Evolutionary conservation across 2,329 filamentous ascomycete genomes (phyloP), one percentile per base, ranked within the genome.

Genomic region (Endoconidiophora polonica): DNA sequence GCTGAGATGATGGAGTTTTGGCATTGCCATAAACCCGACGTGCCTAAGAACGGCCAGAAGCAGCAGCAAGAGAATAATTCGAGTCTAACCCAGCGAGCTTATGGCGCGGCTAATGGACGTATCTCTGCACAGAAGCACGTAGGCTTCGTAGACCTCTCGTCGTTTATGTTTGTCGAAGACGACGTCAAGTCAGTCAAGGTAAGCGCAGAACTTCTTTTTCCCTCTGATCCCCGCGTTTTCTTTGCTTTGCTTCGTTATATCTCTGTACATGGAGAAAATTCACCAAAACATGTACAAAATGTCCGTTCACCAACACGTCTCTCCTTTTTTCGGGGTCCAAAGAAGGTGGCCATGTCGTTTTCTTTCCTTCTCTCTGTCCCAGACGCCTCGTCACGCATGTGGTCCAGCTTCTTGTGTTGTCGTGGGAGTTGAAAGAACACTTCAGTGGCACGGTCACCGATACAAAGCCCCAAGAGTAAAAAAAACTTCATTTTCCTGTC

Each of bases 1-100:
- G 93, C 91, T 0, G 91, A 98, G 66, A 94, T 98, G 88, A 98
- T 98, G 91, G 93, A 98, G 63, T 94, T 98, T 58, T 98, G 91
- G 91, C 93, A 98, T 64, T 98, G 91, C 60, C 91, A 98, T 64
- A 96, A 96, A 64, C 91, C 93, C 38, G 72, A 79, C 54, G 69
- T 78, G 50, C 69, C 77, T 54, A 63, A 63, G 16, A 64, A 68
- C 40, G 60, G 69, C 26, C 58, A 72, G 20, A 65, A 73, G n/a
- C 63, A 65, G 43, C 36, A 44, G 14, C 14, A 41, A n/a, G 41
- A 43, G 5, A 24, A 12, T 6, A 23, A 12, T 24, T 14, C 20
- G 6, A 14, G 20, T 14, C 68, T 77, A 14, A 69, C 73, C 33
- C 66, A 71, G 9, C 83, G 86, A 59, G 88, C 85, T 0, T 95